A percentile compares a stretch with the other conserved stretches of the same genome.
These are phyloP conservation scores for Cyamopsis tetragonoloba DNA, from an alignment of 306 rosid species.

Conservation along the genomic window DNA sequence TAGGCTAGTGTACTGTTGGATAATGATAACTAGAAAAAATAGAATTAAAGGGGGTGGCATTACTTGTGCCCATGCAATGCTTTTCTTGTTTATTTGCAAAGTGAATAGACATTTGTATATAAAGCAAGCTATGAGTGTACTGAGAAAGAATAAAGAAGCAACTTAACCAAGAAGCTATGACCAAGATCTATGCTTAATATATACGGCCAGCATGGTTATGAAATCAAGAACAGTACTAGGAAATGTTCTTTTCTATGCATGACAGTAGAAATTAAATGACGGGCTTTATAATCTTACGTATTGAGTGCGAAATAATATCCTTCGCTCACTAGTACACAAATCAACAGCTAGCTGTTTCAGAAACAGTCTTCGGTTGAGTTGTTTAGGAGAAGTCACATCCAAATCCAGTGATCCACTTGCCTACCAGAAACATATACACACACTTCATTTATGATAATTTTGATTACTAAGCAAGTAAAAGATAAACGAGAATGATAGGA, in stretches of 20 bases:
- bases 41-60: not conserved
- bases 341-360: conserved; percentile 89
- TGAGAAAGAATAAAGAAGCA: not conserved
- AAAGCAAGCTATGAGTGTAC: not conserved
- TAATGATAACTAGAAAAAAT: not conserved
- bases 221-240: not conserved
- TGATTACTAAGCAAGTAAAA: not conserved
- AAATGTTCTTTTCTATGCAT: not conserved
- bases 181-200: not conserved
- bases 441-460: not conserved
- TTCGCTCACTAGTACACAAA: conserved; percentile 76
- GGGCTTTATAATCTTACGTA: conserved; percentile 54
- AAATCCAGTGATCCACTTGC: conserved; percentile 92
- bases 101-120: not conserved
- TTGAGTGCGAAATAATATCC: conserved; percentile 84
- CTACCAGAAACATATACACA: conserved; percentile 38
- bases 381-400: conserved; percentile 91
- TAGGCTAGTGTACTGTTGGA: not conserved
- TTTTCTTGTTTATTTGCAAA: not conserved
- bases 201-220: not conserved
- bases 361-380: conserved; percentile 79
- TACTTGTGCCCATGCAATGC: not conserved
- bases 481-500: too few species aligned
- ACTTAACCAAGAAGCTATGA: conserved; percentile 2
- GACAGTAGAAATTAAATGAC: not conserved